These are phyloP conservation scores for Fistulifera pelliculosa DNA, from an alignment of 108 stramenopile genomes.

Conservation along the genomic window DNA sequence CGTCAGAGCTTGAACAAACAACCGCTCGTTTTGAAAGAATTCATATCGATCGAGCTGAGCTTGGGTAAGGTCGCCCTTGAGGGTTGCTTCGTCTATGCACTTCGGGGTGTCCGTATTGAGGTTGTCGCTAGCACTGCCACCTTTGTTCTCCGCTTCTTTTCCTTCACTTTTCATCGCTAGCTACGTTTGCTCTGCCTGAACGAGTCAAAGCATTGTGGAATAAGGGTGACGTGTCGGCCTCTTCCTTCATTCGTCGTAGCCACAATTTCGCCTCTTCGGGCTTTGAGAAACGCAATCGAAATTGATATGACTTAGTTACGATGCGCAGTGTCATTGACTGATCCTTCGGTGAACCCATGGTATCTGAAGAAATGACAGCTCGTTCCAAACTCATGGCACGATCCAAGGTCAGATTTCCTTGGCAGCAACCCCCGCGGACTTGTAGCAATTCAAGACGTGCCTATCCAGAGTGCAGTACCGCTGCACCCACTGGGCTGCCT, in stretches of 20 bases:
- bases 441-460: constrained; percentile 92
- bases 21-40: constrained; percentile 86
- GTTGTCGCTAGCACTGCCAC: too few species aligned
- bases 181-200: constrained; percentile 1
- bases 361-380: constrained; percentile 40
- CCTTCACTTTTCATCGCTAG: constrained; percentile 35
- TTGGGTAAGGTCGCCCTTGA: constrained; percentile 42
- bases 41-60: constrained; percentile 77
- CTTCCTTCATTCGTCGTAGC: constrained; percentile 54
- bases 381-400: constrained; percentile 87
- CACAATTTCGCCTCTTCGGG: constrained; percentile 55
- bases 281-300: constrained; percentile 59
- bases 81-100: constrained; percentile 28
- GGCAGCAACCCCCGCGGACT: constrained; percentile 12
- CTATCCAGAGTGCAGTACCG: constrained; percentile 91
- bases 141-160: constrained; percentile 27
- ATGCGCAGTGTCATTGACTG: constrained; percentile 40
- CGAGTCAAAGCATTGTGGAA: constrained; percentile 25
- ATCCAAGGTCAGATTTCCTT: constrained; percentile 11
- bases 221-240: constrained; percentile 55
- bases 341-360: constrained; percentile 38
- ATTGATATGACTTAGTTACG: constrained; percentile 64
- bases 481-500: not conserved
- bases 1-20: constrained; percentile 83
- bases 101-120: constrained; percentile 8